Base-by-base conservation (phyloP, 2,329 filamentous ascomycete genomes). In the Aspergillus niger region DNA sequence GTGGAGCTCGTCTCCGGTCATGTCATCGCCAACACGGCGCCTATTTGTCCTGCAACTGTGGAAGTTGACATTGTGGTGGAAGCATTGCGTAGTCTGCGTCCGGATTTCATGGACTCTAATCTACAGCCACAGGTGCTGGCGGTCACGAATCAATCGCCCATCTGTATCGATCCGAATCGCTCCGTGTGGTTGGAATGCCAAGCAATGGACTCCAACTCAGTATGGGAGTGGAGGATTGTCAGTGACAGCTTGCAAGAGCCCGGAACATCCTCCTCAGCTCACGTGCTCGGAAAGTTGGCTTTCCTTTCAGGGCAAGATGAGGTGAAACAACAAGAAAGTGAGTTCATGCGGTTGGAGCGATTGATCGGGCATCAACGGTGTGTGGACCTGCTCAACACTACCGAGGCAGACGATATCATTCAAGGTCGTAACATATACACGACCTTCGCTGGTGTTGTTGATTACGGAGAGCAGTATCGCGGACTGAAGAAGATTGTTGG, bases 41-140 rank as follows among this genome's bases (percentile, higher is more conserved):
- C 78, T 1, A 75, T 78, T 10, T 72, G 68, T 32, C 80, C 81
- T 0, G 75, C 70, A 0, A 80, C 75, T 0, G 57, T 82, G 0
- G 61, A 80, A 51, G 38, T 82, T 0, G 75, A 76, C 17, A 68
- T 78, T 17, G 72, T 64, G 7, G 65, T 76, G 24, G 70, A 76
- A 30, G 67, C 73, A 0, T 51, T 79, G 0, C 54, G 62, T 8
- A 78, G 69, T 53, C 56, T 81, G 3, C 58, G 64, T 6, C 64
- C 72, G 0, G 69, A 76, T 2, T 69, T 28, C 58, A 69, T 20
- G 11, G 36, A 26, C 6, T 13, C n/a, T 8, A 11, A n/a, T 2
- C 28, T 58, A n/a, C 43, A 53, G 28, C 75, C 77, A 0, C 50
- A 65, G 43, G 54, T 78, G 15, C 67, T 63, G 3, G 66, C 72